Percentiles rank a stretch among this genome's conserved stretches.
These are phyloP conservation scores for Eucalyptus polybractea DNA, from an alignment of 345 rosid species.

Conservation along the genomic window DNA sequence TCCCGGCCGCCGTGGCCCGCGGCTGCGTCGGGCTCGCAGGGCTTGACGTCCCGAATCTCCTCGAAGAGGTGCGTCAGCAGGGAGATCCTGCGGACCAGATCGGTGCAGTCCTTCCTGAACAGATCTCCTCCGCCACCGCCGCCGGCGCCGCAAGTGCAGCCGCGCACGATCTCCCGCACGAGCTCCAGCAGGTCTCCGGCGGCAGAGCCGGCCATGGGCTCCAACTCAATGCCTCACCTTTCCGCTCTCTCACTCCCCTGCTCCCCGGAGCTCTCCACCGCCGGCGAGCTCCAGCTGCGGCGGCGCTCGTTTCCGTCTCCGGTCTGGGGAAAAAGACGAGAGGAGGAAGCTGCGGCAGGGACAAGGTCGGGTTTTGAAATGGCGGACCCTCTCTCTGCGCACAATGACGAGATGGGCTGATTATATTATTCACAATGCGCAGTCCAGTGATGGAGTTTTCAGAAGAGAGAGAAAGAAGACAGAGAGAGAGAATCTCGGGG, in stretches of 20 bases:
- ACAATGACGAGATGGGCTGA: neutral
- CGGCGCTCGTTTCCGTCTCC: neutral
- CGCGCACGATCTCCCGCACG: neutral
- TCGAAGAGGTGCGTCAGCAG: conserved; percentile 69
- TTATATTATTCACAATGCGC: neutral
- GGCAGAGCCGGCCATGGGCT: conserved; percentile 1
- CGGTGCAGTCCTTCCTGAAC: conserved; percentile 64
- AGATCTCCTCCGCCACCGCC: neutral
- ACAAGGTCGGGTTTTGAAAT: neutral
- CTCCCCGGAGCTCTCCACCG: neutral
- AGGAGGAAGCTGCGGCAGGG: neutral
- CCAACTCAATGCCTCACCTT: neutral
- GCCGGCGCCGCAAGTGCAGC: neutral
- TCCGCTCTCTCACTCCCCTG: neutral
- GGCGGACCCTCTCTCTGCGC: neutral
- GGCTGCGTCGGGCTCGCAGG: neutral
- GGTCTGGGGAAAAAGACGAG: neutral
- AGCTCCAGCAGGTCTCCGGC: conserved; percentile 6
- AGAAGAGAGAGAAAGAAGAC: neutral
- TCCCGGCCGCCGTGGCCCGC: conserved; percentile 4
- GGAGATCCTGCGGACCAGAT: conserved; percentile 70
- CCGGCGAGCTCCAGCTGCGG: neutral
- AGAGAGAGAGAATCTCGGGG: neutral
- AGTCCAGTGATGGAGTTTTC: neutral
- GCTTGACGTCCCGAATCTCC: conserved; percentile 41